Conservation (phyloP, 208 protist genomes). For the Wallacemonas collosoma region DNA sequence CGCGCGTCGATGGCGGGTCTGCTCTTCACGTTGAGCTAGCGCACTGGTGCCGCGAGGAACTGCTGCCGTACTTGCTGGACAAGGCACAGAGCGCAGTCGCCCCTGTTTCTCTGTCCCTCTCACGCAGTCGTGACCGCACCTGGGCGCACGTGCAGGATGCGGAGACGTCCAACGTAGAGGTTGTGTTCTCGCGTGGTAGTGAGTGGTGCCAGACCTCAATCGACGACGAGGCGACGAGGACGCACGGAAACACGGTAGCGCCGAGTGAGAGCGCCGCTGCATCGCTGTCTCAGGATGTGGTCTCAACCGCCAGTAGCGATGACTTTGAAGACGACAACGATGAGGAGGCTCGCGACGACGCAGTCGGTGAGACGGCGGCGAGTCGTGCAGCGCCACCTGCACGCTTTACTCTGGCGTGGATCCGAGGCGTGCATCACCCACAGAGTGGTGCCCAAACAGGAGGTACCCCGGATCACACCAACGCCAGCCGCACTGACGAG, state of each 20-base stretch:
- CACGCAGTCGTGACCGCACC: slow-evolving; percentile 12
- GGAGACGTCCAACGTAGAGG: slow-evolving; percentile 11
- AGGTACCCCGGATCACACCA: too few species aligned
- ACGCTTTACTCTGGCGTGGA: slow-evolving; percentile 8
- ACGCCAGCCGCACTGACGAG: too few species aligned
- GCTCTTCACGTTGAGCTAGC: slow-evolving; percentile 8
- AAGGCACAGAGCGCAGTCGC: not conserved
- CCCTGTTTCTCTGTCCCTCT: not conserved
- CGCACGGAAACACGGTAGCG: not conserved
- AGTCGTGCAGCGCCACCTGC: not conserved
- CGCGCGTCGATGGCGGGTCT: not conserved
- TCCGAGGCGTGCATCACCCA: not conserved
- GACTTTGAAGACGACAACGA: not conserved
- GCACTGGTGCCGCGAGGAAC: slow-evolving; percentile 13
- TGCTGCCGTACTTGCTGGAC: slow-evolving; percentile 13
- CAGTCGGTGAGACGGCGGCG: not conserved
- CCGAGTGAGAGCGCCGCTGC: too few species aligned
- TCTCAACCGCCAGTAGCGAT: too few species aligned
- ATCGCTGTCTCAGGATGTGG: too few species aligned
- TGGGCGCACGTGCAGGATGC: slow-evolving; percentile 6
- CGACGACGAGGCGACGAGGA: not conserved
- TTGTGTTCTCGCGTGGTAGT: slow-evolving; percentile 7
- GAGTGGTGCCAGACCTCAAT: not conserved
- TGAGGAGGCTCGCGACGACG: not conserved
- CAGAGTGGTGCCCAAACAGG: too few species aligned